Conservation (phyloP, 2,329 filamentous ascomycete species). For the Alternaria panax region DNA sequence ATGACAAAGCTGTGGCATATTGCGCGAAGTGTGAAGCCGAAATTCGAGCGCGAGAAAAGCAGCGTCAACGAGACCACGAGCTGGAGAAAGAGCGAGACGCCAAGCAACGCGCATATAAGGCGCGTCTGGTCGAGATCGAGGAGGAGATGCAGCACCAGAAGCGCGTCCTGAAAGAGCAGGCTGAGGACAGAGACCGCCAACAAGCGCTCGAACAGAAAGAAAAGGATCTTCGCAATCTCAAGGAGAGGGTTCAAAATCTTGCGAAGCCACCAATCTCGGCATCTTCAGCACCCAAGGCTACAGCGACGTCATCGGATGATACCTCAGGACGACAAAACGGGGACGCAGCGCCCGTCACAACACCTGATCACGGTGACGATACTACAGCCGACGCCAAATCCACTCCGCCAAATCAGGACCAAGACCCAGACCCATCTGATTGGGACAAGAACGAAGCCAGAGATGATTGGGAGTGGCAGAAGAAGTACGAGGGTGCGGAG, state of each 20-base stretch:
- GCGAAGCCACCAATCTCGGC: not conserved
- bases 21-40: constrained; percentile 65
- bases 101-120: constrained; percentile 56
- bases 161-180: constrained; percentile 53
- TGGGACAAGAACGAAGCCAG: constrained; percentile 37
- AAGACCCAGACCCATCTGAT: not conserved
- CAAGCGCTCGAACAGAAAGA: constrained; percentile 56
- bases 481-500: constrained; percentile 58
- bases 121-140: constrained; percentile 58
- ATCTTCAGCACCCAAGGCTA: constrained; percentile 1
- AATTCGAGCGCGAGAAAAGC: constrained; percentile 54
- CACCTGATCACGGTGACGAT: not conserved
- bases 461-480: constrained; percentile 69
- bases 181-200: constrained; percentile 56
- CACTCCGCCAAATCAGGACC: not conserved
- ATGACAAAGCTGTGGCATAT: constrained; percentile 36
- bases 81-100: constrained; percentile 59
- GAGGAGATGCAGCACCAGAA: constrained; percentile 63
- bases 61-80: constrained; percentile 56
- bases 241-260: constrained; percentile 15
- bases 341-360: not conserved
- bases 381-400: not conserved
- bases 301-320: not conserved
- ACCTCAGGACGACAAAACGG: not conserved
- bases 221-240: constrained; percentile 56